Evolutionary conservation across 2,329 filamentous ascomycete genomes (phyloP).

Genomic region (Pyrenophora graminea): DNA sequence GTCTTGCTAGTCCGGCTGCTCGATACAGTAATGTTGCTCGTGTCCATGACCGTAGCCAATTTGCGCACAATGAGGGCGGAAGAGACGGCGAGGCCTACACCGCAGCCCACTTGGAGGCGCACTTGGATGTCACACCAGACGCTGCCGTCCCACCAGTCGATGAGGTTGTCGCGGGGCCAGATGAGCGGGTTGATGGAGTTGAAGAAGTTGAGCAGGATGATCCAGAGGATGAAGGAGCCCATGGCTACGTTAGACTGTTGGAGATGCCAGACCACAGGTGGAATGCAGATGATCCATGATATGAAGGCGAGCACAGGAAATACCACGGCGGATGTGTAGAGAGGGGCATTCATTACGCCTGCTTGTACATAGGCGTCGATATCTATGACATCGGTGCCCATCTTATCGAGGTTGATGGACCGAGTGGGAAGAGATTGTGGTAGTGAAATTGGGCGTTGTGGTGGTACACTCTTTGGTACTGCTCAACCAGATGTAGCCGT

Average conservation of each 20-base stretch:
- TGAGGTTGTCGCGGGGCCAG: slow-evolving; percentile 64
- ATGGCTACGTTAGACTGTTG: slow-evolving; percentile 65
- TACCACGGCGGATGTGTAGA: slow-evolving; percentile 45
- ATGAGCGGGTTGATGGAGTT: slow-evolving; percentile 66
- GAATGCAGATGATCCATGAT: slow-evolving; percentile 57
- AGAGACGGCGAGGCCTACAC: slow-evolving; percentile 58
- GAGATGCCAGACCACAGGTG: slow-evolving; percentile 64
- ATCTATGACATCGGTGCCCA: neutral
- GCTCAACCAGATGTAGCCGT: neutral
- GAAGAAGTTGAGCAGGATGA: slow-evolving; percentile 61
- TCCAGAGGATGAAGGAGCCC: slow-evolving; percentile 60
- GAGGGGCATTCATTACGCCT: slow-evolving; percentile 8
- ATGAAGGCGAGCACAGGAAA: slow-evolving; percentile 57
- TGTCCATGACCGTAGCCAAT: slow-evolving; percentile 65
- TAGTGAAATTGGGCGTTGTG: too few species aligned
- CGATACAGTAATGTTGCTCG: slow-evolving; percentile 58
- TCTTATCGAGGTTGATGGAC: neutral
- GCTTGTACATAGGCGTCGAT: neutral
- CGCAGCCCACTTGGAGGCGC: slow-evolving; percentile 60
- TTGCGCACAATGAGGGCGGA: slow-evolving; percentile 63
- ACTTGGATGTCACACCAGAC: slow-evolving; percentile 68
- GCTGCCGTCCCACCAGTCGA: slow-evolving; percentile 61
- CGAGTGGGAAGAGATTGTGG: neutral
- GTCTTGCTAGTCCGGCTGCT: slow-evolving; percentile 56
- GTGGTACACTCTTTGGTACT: too few species aligned